A percentile compares a stretch with the other conserved stretches of the same genome.
Conservation (phyloP, 768 basidiomycete genomes). For the Termitomyces sp. region DNA sequence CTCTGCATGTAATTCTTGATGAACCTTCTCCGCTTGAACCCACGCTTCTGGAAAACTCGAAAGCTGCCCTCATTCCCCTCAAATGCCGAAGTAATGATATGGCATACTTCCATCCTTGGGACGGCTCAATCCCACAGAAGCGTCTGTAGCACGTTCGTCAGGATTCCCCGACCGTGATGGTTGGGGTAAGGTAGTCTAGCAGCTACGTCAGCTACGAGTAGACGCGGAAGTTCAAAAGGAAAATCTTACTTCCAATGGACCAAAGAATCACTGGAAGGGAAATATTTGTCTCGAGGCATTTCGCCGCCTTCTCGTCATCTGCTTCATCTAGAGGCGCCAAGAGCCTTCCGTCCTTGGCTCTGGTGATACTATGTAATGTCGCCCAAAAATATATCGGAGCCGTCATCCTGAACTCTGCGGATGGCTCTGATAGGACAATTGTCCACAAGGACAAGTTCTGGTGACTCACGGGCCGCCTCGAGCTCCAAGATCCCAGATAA, state of each 20-base stretch:
- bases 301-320: constrained; percentile 37
- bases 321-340: constrained; percentile 8
- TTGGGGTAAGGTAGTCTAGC: constrained; percentile 57
- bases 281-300: constrained; percentile 38
- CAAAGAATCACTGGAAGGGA: constrained; percentile 46
- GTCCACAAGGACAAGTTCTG: constrained; percentile 33
- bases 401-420: constrained; percentile 58
- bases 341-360: constrained; percentile 26
- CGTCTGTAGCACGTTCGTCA: constrained; percentile 60
- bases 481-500: constrained; percentile 29
- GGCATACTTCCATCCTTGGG: constrained; percentile 57
- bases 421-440: constrained; percentile 49
- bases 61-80: constrained; percentile 57
- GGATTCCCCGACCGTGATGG: constrained; percentile 68
- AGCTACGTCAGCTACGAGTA: not conserved
- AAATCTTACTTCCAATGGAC: constrained; percentile 56
- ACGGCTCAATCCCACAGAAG: constrained; percentile 59
- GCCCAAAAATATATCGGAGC: constrained; percentile 55
- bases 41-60: constrained; percentile 68
- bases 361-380: constrained; percentile 35
- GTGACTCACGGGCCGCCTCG: constrained; percentile 23
- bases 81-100: constrained; percentile 43
- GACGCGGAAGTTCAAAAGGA: not conserved
- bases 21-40: constrained; percentile 42
- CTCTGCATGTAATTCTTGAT: constrained; percentile 37